Evolutionary conservation across 1,284 basidiomycete genomes (phyloP), one percentile per base, ranked within the genome.

Genomic region (Hemileccinum hortonii): DNA sequence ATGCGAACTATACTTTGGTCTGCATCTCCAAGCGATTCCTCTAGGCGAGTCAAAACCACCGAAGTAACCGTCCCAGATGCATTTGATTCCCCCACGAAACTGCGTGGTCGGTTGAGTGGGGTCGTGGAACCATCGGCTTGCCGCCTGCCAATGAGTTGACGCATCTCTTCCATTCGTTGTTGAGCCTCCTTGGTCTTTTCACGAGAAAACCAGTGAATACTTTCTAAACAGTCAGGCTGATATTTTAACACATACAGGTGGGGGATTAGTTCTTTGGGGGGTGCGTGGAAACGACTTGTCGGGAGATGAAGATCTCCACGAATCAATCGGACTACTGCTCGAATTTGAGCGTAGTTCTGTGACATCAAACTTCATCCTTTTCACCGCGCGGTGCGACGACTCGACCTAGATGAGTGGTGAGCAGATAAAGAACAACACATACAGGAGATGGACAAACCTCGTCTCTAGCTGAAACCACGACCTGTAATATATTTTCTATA

Each of bases 101-200:
- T 72, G 24, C 68, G 63, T 8, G 70, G 58, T 42, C 80, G 77
- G 46, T 69, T 71, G n/a, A 78, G 75, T 50, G 80, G 75, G 11
- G 78, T 74, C 8, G 61, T 64, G 16, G 62, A 53, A 21, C 45
- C 50, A 39, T 83, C 83, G n/a, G 67, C 75, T 58, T 80, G 74
- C 58, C 89, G 75, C 58, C 74, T 79, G 37, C 75, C 72, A 54
- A 92, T 89, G 49, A 89, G 73, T 56, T 80, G 77, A 26, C 82
- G 78, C 89, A 91, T 88, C 65, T 91, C 88, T 59, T 88, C 82
- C 73, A 89, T 77, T 21, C 88, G 82, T 29, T 84, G 83, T 60
- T 83, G 82, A 32, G 87, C 87, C 50, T 83, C 88, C 62, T 71
- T 83, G 12, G 78, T 85, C 90, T 91, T 61, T 90, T 59, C 26